Evolutionary conservation across 2,329 filamentous ascomycete genomes (phyloP), one percentile per base, ranked within the genome.

Genomic region (Ascochyta fabae): DNA sequence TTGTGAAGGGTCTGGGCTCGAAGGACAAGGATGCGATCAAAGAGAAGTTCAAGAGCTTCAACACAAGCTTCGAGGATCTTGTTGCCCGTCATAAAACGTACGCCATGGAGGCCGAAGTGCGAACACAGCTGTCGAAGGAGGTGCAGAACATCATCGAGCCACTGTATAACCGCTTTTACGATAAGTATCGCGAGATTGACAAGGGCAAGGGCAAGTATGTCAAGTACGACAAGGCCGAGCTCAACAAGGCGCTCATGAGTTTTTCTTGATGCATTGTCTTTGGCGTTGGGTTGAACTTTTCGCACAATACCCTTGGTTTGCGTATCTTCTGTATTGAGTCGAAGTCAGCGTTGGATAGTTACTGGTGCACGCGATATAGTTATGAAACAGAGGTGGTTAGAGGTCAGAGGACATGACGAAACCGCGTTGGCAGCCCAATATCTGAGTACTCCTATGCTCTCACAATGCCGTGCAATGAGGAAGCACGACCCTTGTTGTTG

Each of bases 171-270:
- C 85, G 95, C 41, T 99, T 99, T 78, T 98, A 92, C 87, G 95
- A 98, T 77, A 86, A 94, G 26, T 99, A 99, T 74, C 93, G 97
- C 74, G 95, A 98, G 77, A 88, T 98, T 62, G 94, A 98, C 78
- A 97, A 96, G 80, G 95, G 95, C 56, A 96, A 93, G 78, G 94
- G 94, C 65, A 99, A 99, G 77, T 96, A 98, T 77, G 92, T 96
- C 74, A 97, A 96, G 80, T 98, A 96, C 74, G 93, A 97, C 79
- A 97, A 97, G 81, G 82, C 83, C 36, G 85, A 87, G 43, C 88
- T 99, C 68, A 86, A 89, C 42, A 85, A 85, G 22, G 78, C 83
- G 57, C 72, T 88, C 68, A 79, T 81, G 23, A 73, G 77, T 45
- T 72, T 84, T 64, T 73, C 70, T 44, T 78, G 64, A 67, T 46